A percentile compares a stretch with the other conserved stretches of the same genome.
Conservation (phyloP, 495 filamentous ascomycete genomes). For the Penicillium egyptiacum region DNA sequence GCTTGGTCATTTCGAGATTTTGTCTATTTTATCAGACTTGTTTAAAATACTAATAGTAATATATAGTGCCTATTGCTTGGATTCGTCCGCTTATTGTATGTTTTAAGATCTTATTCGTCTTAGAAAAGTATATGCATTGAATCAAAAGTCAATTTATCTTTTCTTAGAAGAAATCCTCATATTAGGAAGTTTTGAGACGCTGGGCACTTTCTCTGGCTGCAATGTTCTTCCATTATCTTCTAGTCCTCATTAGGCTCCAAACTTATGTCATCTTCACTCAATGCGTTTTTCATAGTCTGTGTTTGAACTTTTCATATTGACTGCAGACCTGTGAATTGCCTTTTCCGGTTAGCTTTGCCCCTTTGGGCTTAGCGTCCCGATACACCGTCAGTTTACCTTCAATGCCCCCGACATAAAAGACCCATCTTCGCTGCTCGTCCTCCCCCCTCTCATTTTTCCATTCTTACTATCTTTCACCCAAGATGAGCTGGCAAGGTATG, state of each 20-base stretch:
- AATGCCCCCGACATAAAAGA: too few species aligned
- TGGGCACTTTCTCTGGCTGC: neutral
- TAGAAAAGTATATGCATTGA: neutral
- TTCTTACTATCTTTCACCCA: too few species aligned
- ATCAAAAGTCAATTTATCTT: neutral
- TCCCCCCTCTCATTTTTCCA: too few species aligned
- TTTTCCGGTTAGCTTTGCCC: too few species aligned
- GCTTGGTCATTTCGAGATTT: constrained; percentile 34
- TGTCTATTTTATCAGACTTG: constrained; percentile 16
- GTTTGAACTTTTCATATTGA: neutral
- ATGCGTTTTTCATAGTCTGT: neutral
- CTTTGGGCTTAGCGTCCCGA: too few species aligned
- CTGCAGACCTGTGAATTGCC: too few species aligned
- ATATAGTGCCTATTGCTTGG: constrained; percentile 18
- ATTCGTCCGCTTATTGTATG: neutral
- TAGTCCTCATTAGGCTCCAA: neutral
- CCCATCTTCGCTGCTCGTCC: too few species aligned
- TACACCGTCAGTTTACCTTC: too few species aligned
- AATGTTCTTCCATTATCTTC: neutral
- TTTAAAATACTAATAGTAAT: constrained; percentile 31
- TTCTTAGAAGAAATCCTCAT: neutral
- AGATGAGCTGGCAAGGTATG: too few species aligned
- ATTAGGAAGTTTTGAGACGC: too few species aligned
- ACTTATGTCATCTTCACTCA: neutral
- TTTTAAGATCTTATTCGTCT: neutral